These are phyloP conservation scores for Cladosporium sp. DNA, from an alignment of 2,329 filamentous ascomycete genomes.

Conservation along the genomic window DNA sequence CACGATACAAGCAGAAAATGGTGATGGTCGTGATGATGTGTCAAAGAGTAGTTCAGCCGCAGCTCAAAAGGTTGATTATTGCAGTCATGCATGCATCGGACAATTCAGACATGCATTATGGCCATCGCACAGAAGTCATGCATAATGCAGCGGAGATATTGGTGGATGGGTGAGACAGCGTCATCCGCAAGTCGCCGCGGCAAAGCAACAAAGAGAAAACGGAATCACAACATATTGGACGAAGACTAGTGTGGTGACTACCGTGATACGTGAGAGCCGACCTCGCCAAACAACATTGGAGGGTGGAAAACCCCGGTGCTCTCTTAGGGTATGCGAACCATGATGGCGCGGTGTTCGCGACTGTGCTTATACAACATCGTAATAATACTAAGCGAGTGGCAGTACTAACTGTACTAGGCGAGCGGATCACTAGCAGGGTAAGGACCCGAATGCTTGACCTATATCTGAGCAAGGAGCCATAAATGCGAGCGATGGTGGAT, in stretches of 20 bases:
- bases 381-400: too few relatives aligned
- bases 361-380: too few relatives aligned
- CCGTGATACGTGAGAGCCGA: too few relatives aligned
- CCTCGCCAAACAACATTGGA: too few relatives aligned
- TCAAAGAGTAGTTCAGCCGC: background rate
- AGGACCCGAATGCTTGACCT: background rate
- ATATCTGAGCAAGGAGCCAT: background rate
- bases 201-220: background rate
- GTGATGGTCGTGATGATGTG: too few relatives aligned
- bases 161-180: constrained; percentile 10
- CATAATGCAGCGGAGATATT: constrained; percentile 3
- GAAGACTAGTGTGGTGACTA: background rate
- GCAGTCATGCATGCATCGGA: background rate
- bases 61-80: background rate
- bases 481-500: background rate
- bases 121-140: background rate
- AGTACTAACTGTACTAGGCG: background rate
- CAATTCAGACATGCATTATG: constrained; percentile 3
- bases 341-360: too few relatives aligned
- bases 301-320: too few relatives aligned
- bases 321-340: too few relatives aligned
- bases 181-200: background rate
- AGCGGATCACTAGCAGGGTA: background rate
- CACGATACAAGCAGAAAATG: too few relatives aligned
- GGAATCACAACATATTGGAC: too few relatives aligned